Evolutionary conservation across 2,329 filamentous ascomycete species (phyloP), one percentile per base, ranked within the genome.

Genomic region (Amauroascus verrucosus): DNA sequence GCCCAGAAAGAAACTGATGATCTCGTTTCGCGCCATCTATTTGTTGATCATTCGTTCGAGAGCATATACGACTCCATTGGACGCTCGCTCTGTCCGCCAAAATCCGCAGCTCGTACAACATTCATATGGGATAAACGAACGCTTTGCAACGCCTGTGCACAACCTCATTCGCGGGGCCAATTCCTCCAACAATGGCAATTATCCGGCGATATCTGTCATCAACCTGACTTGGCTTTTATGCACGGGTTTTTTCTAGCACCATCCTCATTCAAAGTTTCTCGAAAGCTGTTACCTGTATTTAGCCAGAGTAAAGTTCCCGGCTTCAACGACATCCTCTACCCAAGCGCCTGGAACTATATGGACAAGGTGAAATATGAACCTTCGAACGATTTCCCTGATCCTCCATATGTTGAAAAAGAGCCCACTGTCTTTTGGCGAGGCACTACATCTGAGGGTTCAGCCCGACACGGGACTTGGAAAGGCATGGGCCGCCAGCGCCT

Each of bases 301-400:
- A 86, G 86, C 57, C 77, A 85, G 54, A 83, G 81, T 47, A 88
- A 88, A 61, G 80, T 83, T 1, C 75, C 79, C 43, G 82, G 82
- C 3, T 91, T 86, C 69, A 81, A 78, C 58, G 88, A 94, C 64
- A 86, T 94, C 32, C 68, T 90, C 20, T 84, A 89, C 50, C 87
- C 88, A 0, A 73, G 76, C 60, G 67, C 77, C 0, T 81, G 78
- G 78, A 81, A 81, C 60, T 83, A 82, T 58, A 67, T 80, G 55
- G 77, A 79, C 56, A 81, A 81, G 63, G 74, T 73, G 11, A 69
- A 69, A 56, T 79, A 80, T 48, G 63, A 70, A 0, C 76, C 78
- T 24, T 74, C 76, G 1, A 69, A 76, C 2, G 72, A 72, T 4
- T 66, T 72, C 48, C 77, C 76, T 0, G 80, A 83, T 58, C 65